These are phyloP conservation scores for Annona cherimola DNA, from an alignment of 164 flowering plant species.

Conservation along the genomic window DNA sequence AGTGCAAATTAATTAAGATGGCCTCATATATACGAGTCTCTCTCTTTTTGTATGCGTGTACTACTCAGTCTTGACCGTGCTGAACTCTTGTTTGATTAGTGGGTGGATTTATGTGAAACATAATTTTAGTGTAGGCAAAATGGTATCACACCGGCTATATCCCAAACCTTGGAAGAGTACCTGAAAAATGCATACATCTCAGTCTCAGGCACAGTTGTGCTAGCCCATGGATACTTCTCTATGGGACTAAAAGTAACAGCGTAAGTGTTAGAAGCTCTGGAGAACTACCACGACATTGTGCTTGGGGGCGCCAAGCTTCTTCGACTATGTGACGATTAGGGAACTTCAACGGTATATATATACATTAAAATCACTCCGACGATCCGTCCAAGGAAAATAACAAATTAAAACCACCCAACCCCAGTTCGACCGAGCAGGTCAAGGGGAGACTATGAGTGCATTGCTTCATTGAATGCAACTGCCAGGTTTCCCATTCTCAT, in stretches of 20 bases:
- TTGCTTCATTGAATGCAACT: neutral
- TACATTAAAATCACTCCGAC: neutral
- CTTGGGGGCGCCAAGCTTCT: slow-evolving; percentile 22
- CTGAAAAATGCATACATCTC: slow-evolving; percentile 45
- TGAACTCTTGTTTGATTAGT: slow-evolving; percentile 21
- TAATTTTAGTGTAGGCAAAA: slow-evolving; percentile 40
- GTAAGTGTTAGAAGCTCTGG: slow-evolving; percentile 15
- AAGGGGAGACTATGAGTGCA: neutral
- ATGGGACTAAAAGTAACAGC: slow-evolving; percentile 4
- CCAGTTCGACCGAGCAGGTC: no score
- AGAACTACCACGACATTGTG: slow-evolving; percentile 15
- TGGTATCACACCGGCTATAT: slow-evolving; percentile 37
- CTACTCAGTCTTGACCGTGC: neutral
- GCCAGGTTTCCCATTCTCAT: neutral
- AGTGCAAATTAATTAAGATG: neutral
- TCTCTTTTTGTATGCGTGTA: neutral
- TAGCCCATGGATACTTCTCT: slow-evolving; percentile 24
- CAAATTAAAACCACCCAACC: no score
- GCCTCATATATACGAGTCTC: neutral
- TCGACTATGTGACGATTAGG: slow-evolving; percentile 39
- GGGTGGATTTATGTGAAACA: slow-evolving; percentile 45
- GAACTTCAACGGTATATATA: slow-evolving; percentile 5
- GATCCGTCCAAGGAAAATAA: no score
- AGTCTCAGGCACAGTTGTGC: slow-evolving; percentile 34
- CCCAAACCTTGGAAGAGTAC: slow-evolving; percentile 42